Evolutionary conservation across 148 eudicot species (phyloP).

Genomic region (Euryodendron excelsum): DNA sequence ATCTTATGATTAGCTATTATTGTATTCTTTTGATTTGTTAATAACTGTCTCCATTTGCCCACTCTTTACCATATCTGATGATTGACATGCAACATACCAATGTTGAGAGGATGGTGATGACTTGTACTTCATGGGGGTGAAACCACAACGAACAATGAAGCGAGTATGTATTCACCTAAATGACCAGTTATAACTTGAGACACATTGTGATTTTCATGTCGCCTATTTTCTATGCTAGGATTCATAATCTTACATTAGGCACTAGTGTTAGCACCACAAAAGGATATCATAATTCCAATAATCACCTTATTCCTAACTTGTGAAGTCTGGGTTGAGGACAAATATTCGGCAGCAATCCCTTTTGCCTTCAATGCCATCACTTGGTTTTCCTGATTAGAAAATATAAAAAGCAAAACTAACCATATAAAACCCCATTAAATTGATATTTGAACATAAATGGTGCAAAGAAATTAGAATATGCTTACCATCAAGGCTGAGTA

Average conservation of each 20-base stretch:
- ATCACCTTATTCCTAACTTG: constrained; percentile 73
- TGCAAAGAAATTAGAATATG: constrained; percentile 1
- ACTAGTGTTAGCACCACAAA: constrained; percentile 4
- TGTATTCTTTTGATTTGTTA: not conserved
- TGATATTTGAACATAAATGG: not conserved
- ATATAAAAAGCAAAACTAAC: not conserved
- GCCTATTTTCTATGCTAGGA: not conserved
- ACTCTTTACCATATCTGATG: not conserved
- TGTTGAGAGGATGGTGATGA: not conserved
- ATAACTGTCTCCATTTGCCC: not conserved
- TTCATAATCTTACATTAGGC: not conserved
- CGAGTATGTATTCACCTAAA: not conserved
- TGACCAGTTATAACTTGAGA: not conserved
- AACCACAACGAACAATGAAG: constrained; percentile 12
- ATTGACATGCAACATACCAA: not conserved
- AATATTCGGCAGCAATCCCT: constrained; percentile 85
- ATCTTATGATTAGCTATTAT: not conserved
- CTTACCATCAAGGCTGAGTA: constrained; percentile 65
- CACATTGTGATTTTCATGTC: not conserved
- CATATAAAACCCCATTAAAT: not conserved
- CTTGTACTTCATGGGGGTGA: not conserved
- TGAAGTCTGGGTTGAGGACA: constrained; percentile 78
- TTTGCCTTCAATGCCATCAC: constrained; percentile 73
- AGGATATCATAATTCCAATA: not conserved
- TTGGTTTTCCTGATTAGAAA: constrained; percentile 75